Conservation (phyloP, 73 alveolate genomes). For the Blepharisma japonicum region DNA sequence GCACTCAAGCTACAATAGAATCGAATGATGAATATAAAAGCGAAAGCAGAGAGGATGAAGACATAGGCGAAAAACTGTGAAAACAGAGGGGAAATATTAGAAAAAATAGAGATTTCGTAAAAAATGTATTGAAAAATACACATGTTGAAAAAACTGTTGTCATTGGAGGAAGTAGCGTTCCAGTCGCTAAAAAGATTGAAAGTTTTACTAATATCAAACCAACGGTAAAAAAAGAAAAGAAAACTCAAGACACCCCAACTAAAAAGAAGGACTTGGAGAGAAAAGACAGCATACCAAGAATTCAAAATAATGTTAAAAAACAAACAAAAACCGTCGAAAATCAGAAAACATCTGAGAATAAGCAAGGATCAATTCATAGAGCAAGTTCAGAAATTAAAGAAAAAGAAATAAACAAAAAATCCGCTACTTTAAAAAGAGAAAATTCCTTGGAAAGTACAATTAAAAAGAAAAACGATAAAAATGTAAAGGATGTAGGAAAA, state of each 20-base stretch:
- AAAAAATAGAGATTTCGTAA: constrained; percentile 16
- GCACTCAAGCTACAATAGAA: not conserved
- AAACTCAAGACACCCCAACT: too few species aligned
- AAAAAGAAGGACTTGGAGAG: too few species aligned
- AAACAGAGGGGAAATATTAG: not conserved
- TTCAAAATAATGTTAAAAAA: too few species aligned
- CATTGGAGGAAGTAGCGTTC: constrained; percentile 31
- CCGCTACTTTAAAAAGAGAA: not conserved
- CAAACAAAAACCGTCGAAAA: too few species aligned
- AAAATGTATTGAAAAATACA: constrained; percentile 6
- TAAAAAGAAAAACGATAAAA: not conserved
- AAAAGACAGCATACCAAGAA: too few species aligned
- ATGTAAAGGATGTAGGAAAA: constrained; percentile 17
- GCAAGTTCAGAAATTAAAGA: too few species aligned
- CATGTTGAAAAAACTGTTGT: not conserved
- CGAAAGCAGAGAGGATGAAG: not conserved
- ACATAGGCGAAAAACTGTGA: constrained; percentile 8
- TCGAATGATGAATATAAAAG: not conserved
- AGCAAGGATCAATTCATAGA: too few species aligned
- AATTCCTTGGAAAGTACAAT: not conserved
- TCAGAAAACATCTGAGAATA: too few species aligned
- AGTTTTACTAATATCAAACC: too few species aligned
- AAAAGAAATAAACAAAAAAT: too few species aligned
- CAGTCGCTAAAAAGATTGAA: not conserved
- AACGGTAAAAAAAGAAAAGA: too few species aligned